Evolutionary conservation across 2,329 filamentous ascomycete species (phyloP), one percentile per base, ranked within the genome.

Genomic region (Fusarium compactum): DNA sequence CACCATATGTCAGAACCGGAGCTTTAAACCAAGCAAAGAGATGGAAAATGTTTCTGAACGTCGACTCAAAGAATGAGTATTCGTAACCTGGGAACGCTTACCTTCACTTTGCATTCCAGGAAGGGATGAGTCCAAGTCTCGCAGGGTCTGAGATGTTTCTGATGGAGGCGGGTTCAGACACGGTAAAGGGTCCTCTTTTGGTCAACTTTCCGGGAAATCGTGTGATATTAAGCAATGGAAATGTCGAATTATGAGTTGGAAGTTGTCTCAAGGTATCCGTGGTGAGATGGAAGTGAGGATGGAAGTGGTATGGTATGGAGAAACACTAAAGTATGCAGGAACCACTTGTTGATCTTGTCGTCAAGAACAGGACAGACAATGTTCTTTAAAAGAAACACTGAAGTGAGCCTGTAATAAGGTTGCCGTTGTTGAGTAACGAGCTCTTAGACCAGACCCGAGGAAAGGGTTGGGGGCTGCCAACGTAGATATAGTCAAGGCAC

Each of bases 401-500:
- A 52, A 55, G 43, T 50, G 29, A 38, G 38, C 51, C 27, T 50
- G 54, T n/a, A 40, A 52, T 46, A 43, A 70, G 50, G 52, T 55
- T 71, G 59, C 69, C 44, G 68, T 52, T 71, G 53, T 71, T 54
- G 54, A 62, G 56, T 68, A 55, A 69, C 51, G 52, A 75, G 45
- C 67, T 71, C 68, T 75, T 72, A 65, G 50, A 52, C 52, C 59
- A 65, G 61, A 53, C 56, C 56, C 61, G 50, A 50, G 59, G 51
- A 71, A 58, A 58, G 59, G 58, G 65, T 66, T 68, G 62, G 74
- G 74, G 74, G 70, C 67, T 67, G 44, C 57, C 70, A 71, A 71
- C 51, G 69, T 76, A 75, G 62, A 74, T 76, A 76, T 76, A 76
- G 74, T 70, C 71, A 73, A 76, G 70, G 73, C 71, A 71, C 66